A percentile compares a stretch with the other conserved stretches of the same genome.
Conservation (phyloP, 495 filamentous ascomycete genomes). For the Entonaema liquescens region DNA sequence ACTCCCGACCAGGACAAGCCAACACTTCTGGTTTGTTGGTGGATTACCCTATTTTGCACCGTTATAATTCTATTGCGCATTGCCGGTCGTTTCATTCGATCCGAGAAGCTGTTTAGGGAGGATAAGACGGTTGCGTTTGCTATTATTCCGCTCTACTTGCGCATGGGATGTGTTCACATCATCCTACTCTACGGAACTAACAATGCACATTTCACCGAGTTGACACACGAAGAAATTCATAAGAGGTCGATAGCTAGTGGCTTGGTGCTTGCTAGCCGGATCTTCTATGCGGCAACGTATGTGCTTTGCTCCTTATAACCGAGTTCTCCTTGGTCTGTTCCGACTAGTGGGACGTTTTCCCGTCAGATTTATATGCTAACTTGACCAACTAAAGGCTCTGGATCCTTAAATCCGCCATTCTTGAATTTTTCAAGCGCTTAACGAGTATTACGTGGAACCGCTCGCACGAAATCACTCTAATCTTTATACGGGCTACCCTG, state of each 20-base stretch:
- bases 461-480: slow-evolving; percentile 71
- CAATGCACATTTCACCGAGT: slow-evolving; percentile 64
- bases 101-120: slow-evolving; percentile 82
- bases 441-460: slow-evolving; percentile 71
- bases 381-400: slow-evolving; percentile 70
- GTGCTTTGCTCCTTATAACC: slow-evolving; percentile 41
- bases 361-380: slow-evolving; percentile 29
- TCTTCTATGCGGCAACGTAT: slow-evolving; percentile 76
- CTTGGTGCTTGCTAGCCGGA: slow-evolving; percentile 69
- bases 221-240: slow-evolving; percentile 58
- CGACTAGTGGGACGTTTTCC: not conserved
- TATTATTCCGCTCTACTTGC: slow-evolving; percentile 78
- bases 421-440: slow-evolving; percentile 88
- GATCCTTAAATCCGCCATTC: slow-evolving; percentile 89
- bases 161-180: slow-evolving; percentile 88
- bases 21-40: slow-evolving; percentile 90
- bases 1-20: slow-evolving; percentile 69
- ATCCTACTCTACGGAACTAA: slow-evolving; percentile 89
- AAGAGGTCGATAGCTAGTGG: slow-evolving; percentile 67
- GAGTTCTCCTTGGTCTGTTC: not conserved
- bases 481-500: slow-evolving; percentile 77
- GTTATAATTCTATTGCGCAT: slow-evolving; percentile 82
- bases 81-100: slow-evolving; percentile 79
- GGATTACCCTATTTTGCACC: slow-evolving; percentile 85
- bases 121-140: slow-evolving; percentile 86